These are phyloP conservation scores for Peterozyma xylosa DNA, from an alignment of 805 yeast species.

Conservation along the genomic window DNA sequence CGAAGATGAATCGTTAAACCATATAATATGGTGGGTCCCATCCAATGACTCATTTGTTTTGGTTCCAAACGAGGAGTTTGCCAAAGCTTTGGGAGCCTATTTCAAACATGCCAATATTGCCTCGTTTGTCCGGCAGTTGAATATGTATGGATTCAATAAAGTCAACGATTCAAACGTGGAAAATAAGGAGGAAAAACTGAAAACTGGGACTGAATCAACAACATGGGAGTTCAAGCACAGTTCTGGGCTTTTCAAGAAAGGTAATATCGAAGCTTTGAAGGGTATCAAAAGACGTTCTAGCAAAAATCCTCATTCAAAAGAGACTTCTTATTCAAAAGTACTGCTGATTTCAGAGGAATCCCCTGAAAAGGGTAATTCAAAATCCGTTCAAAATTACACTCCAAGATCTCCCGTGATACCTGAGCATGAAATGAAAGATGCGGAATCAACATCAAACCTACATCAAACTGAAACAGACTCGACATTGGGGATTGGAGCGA, in stretches of 20 bases:
- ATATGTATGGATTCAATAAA: conserved; percentile 80
- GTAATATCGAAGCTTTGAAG: conserved; percentile 67
- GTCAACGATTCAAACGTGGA: conserved; percentile 39
- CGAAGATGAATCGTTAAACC: conserved; percentile 65
- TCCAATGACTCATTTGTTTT: conserved; percentile 61
- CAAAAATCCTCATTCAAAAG: conserved; percentile 13
- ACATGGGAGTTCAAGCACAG: conserved; percentile 88
- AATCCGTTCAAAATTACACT: conserved; percentile 5
- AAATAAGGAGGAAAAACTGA: conserved; percentile 1
- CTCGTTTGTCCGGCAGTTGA: conserved; percentile 69
- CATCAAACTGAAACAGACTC: not conserved
- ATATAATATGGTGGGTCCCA: conserved; percentile 81
- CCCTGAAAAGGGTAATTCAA: not conserved
- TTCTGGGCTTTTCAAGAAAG: conserved; percentile 70
- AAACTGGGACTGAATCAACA: conserved; percentile 10
- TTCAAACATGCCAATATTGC: conserved; percentile 80
- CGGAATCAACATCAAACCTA: not conserved
- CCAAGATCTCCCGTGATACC: conserved; percentile 3
- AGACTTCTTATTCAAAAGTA: not conserved
- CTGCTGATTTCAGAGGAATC: not conserved
- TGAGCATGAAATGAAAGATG: not conserved
- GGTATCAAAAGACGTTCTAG: conserved; percentile 70
- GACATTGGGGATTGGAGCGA: not conserved
- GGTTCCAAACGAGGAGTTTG: conserved; percentile 82
- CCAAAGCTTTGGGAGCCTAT: conserved; percentile 59